Conservation (phyloP, 2,329 filamentous ascomycete species). For the Pestalotiopsis sp. region DNA sequence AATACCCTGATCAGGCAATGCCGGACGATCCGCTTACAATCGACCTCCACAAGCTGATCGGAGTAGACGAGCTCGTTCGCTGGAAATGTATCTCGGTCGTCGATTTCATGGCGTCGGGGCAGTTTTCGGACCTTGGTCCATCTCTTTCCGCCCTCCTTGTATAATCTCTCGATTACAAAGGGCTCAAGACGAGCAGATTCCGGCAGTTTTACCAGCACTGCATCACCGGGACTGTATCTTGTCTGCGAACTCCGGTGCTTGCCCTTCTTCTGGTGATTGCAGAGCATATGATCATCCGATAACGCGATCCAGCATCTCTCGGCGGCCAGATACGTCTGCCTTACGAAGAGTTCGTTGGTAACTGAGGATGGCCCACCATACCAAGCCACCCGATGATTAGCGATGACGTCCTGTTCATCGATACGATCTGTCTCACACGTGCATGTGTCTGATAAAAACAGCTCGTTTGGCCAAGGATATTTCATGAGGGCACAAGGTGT, state of each 20-base stretch:
- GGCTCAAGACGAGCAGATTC: conserved; percentile 51
- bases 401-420: conserved; percentile 53
- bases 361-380: conserved; percentile 40
- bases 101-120: conserved; percentile 44
- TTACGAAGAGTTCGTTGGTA: conserved; percentile 61
- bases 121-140: conserved; percentile 52
- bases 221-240: conserved; percentile 55
- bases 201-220: conserved; percentile 48
- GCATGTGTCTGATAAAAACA: conserved; percentile 78
- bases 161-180: conserved; percentile 52
- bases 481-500: conserved; percentile 67
- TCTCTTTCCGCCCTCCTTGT: conserved; percentile 23
- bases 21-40: conserved; percentile 44
- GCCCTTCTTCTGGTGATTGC: conserved; percentile 28
- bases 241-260: conserved; percentile 15
- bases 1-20: conserved; percentile 63
- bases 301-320: conserved; percentile 65
- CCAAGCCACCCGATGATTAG: conserved; percentile 59
- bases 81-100: conserved; percentile 29
- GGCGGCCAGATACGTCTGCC: conserved; percentile 65
- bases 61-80: conserved; percentile 52
- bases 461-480: conserved; percentile 71
- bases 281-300: conserved; percentile 52
- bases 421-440: conserved; percentile 58
- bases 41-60: conserved; percentile 30